These are phyloP conservation scores for Phytopythium helicoides DNA, from an alignment of 352 stramenopile genomes.

Conservation along the genomic window DNA sequence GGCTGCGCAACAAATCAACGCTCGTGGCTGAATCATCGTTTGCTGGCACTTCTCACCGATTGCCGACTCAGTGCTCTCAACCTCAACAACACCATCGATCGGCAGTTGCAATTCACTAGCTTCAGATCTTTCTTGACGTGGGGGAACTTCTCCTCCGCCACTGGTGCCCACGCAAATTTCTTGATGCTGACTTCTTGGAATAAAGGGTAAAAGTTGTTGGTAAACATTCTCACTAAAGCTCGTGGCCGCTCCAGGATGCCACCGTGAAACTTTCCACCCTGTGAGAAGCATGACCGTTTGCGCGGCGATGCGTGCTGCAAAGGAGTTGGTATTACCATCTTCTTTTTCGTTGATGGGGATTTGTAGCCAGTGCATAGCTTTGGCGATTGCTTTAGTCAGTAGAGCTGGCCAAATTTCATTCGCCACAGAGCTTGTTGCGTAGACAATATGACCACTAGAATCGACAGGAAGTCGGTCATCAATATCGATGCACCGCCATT, in stretches of 20 bases:
- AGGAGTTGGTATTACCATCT: background rate
- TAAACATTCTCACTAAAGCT: slow-evolving; percentile 28
- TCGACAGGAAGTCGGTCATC: slow-evolving; percentile 72
- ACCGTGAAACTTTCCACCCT: slow-evolving; percentile 56
- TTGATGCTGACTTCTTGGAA: background rate
- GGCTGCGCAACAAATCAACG: slow-evolving; percentile 36
- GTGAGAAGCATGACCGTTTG: slow-evolving; percentile 45
- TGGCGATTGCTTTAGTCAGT: slow-evolving; percentile 70
- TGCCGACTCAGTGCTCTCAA: too few species aligned
- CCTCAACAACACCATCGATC: too few species aligned
- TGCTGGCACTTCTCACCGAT: too few species aligned
- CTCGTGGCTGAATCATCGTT: slow-evolving; percentile 23
- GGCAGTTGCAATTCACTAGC: too few species aligned
- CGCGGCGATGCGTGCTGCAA: slow-evolving; percentile 21
- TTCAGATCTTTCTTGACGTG: too few species aligned
- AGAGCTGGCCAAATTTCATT: slow-evolving; percentile 70
- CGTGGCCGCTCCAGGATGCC: slow-evolving; percentile 10
- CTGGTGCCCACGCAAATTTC: background rate
- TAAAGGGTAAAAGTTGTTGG: slow-evolving; percentile 26
- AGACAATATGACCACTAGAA: slow-evolving; percentile 38
- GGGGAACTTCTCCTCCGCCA: background rate
- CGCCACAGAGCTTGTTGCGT: slow-evolving; percentile 54
- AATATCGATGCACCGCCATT: slow-evolving; percentile 67
- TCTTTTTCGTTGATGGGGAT: background rate
- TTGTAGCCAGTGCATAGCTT: slow-evolving; percentile 56